Percentiles rank a stretch among this genome's conserved stretches.
phyloP scores from a whole-genome alignment of 495 filamentous ascomycete species.

The Penicillium malachiteum region DNA sequence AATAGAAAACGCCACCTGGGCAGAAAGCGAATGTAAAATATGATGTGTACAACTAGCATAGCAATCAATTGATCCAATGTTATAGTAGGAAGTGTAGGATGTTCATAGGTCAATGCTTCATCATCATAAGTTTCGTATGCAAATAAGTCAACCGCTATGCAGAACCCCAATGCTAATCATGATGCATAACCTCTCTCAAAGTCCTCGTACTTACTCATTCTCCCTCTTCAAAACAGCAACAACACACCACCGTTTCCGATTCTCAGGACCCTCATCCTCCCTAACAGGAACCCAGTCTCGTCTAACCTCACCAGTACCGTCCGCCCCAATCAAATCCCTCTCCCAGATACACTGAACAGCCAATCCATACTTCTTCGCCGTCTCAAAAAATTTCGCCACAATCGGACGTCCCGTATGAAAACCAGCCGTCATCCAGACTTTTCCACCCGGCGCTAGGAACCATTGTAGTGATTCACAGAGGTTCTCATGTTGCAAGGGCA shows the following conservation, averaged over 20 bases:
- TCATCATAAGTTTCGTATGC: background rate
- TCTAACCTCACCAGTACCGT: slow-evolving; percentile 54
- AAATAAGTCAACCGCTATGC: background rate
- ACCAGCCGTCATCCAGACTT: slow-evolving; percentile 68
- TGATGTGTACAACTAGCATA: no score
- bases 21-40: no score
- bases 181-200: no score
- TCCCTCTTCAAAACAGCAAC: slow-evolving; percentile 59
- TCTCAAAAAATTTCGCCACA: slow-evolving; percentile 70
- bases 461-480: slow-evolving; percentile 66
- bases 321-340: slow-evolving; percentile 62
- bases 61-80: no score
- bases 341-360: slow-evolving; percentile 72
- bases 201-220: no score
- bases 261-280: slow-evolving; percentile 64
- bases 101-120: slow-evolving; percentile 3
- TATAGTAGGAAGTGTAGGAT: no score
- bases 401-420: slow-evolving; percentile 82
- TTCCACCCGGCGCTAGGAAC: slow-evolving; percentile 62
- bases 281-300: slow-evolving; percentile 57
- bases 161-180: no score
- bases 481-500: slow-evolving; percentile 72
- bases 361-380: slow-evolving; percentile 56
- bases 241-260: slow-evolving; percentile 76
- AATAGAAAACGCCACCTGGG: no score